phyloP scores from a whole-genome alignment of 2,329 filamentous ascomycete species.

The Ophiostoma novo-ulmi region DNA sequence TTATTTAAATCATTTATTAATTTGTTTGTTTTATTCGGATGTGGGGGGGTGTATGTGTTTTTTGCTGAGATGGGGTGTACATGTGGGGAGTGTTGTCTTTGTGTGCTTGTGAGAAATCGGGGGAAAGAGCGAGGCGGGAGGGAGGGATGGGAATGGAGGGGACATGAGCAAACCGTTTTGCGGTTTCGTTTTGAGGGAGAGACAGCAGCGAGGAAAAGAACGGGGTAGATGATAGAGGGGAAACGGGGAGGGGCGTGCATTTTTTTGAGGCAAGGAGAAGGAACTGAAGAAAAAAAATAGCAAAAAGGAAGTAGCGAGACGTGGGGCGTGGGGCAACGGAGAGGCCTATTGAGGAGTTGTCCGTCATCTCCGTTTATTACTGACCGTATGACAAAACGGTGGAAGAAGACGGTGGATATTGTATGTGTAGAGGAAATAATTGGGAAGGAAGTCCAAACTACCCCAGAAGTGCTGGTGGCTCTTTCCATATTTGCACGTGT shows the following conservation, averaged over 20 bases:
- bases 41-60: slow-evolving; percentile 14
- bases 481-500: not conserved
- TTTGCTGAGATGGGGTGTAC: slow-evolving; percentile 21
- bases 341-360: slow-evolving; percentile 7
- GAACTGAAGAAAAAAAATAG: not conserved
- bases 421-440: not conserved
- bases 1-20: slow-evolving; percentile 17
- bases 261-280: not conserved
- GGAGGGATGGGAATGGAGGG: slow-evolving; percentile 13
- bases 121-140: slow-evolving; percentile 18
- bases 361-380: not conserved
- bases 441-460: not conserved
- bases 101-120: slow-evolving; percentile 17
- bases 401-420: not conserved
- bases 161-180: slow-evolving; percentile 15
- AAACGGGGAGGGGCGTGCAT: slow-evolving; percentile 14
- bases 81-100: slow-evolving; percentile 25
- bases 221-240: slow-evolving; percentile 6
- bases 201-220: slow-evolving; percentile 3
- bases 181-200: not conserved
- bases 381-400: not conserved
- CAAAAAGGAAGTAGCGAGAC: not conserved
- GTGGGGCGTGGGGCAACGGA: slow-evolving; percentile 12
- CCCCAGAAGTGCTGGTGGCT: not conserved
- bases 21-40: slow-evolving; percentile 17